Evolutionary conservation across 2,329 filamentous ascomycete genomes (phyloP).

Genomic region (Pseudocercospora ulei): DNA sequence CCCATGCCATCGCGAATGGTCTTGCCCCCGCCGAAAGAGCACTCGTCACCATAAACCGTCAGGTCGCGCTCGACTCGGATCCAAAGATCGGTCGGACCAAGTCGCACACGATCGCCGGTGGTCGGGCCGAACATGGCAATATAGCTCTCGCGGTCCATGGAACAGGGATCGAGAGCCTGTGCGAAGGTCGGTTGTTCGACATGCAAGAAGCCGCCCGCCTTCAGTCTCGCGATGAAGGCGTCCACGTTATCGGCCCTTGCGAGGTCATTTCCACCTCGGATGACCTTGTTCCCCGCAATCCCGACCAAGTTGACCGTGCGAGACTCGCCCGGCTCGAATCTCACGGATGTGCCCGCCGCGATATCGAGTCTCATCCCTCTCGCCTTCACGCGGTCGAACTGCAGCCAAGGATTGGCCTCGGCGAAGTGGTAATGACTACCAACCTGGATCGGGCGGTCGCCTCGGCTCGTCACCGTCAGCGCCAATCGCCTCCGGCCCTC

Average conservation of each 20-base stretch:
- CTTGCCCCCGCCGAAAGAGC: slow-evolving; percentile 90
- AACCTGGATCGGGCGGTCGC: slow-evolving; percentile 80
- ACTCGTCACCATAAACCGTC: slow-evolving; percentile 83
- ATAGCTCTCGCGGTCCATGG: slow-evolving; percentile 71
- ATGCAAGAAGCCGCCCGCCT: slow-evolving; percentile 69
- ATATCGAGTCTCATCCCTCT: slow-evolving; percentile 87
- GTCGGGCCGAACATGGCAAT: slow-evolving; percentile 87
- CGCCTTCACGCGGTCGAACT: slow-evolving; percentile 72
- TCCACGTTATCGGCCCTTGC: slow-evolving; percentile 58
- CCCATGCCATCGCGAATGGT: slow-evolving; percentile 92
- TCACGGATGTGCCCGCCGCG: slow-evolving; percentile 77
- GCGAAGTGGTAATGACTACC: slow-evolving; percentile 95
- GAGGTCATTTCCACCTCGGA: slow-evolving; percentile 73
- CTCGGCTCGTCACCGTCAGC: slow-evolving; percentile 71
- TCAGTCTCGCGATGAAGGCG: slow-evolving; percentile 58
- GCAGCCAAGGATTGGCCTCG: slow-evolving; percentile 81
- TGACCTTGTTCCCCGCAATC: slow-evolving; percentile 69
- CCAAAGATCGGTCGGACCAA: slow-evolving; percentile 82
- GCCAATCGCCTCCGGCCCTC: slow-evolving; percentile 61
- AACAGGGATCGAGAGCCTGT: slow-evolving; percentile 50
- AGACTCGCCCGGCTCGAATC: slow-evolving; percentile 86
- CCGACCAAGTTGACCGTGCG: slow-evolving; percentile 85
- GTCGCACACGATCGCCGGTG: slow-evolving; percentile 69
- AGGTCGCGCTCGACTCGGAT: slow-evolving; percentile 78
- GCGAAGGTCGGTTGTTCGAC: slow-evolving; percentile 55